Conservation (phyloP, 306 rosid genomes). For the Amphicarpaea edgeworthii region DNA sequence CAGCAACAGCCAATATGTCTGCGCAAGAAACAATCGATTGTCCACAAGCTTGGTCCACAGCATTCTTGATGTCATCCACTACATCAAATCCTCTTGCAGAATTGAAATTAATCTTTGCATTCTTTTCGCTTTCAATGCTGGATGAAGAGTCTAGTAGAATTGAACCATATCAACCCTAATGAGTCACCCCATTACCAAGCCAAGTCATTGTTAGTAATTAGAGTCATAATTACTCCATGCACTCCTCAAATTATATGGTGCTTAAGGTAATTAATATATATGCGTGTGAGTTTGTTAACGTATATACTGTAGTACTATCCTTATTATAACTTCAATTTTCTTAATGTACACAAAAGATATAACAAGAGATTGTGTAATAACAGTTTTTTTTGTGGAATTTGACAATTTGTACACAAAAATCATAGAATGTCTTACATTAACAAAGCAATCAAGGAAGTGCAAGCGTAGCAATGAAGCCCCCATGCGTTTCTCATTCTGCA, state of each 20-base stretch:
- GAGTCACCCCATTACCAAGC: neutral
- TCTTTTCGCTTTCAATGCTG: slow-evolving; percentile 51
- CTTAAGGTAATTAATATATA: neutral
- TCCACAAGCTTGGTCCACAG: slow-evolving; percentile 50
- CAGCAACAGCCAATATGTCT: slow-evolving; percentile 51
- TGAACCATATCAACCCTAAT: slow-evolving; percentile 60
- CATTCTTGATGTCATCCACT: slow-evolving; percentile 49
- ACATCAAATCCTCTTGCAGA: slow-evolving; percentile 55
- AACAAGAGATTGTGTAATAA: no score
- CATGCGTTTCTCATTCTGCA: neutral
- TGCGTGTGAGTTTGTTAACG: no score
- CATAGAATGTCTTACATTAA: neutral
- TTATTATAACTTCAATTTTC: neutral
- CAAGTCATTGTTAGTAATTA: neutral
- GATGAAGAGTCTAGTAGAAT: slow-evolving; percentile 50
- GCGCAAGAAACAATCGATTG: slow-evolving; percentile 56
- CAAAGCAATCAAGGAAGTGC: neutral
- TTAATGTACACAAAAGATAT: no score
- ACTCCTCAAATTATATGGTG: no score
- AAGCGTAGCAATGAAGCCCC: neutral
- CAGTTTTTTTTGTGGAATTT: no score
- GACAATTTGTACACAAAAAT: no score
- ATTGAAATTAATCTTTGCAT: neutral
- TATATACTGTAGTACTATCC: no score
- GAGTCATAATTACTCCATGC: neutral